Conservation (phyloP, 306 rosid species). For the Corylus americana region DNA sequence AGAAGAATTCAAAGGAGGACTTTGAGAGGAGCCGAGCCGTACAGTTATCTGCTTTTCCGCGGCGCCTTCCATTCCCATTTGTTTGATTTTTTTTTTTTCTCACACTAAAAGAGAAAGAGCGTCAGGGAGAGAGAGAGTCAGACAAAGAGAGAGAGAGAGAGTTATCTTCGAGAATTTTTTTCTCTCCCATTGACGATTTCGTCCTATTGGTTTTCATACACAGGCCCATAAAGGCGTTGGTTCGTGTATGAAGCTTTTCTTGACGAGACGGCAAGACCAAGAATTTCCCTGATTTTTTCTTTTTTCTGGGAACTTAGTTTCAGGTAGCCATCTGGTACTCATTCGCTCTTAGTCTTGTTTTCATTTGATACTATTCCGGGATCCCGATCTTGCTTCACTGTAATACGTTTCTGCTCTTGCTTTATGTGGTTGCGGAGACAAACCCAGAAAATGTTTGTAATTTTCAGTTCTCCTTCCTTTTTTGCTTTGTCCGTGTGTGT, state of each 20-base stretch:
- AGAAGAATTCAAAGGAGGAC: neutral
- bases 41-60: conserved; percentile 20
- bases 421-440: neutral
- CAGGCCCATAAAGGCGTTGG: neutral
- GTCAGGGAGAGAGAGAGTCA: neutral
- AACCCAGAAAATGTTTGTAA: neutral
- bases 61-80: conserved; percentile 7
- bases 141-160: neutral
- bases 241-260: conserved; percentile 2
- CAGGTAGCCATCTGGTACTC: conserved; percentile 19
- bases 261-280: neutral
- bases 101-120: neutral
- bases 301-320: neutral
- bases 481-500: neutral
- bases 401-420: neutral
- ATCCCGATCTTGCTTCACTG: neutral
- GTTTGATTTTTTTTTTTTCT: neutral
- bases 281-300: neutral
- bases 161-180: neutral
- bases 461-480: neutral
- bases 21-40: conserved; percentile 2
- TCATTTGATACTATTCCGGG: neutral
- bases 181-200: neutral
- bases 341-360: neutral
- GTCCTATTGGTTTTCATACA: neutral